Evolutionary conservation across 805 yeast genomes (phyloP).

Genomic region (Cyberlindnera japonica): DNA sequence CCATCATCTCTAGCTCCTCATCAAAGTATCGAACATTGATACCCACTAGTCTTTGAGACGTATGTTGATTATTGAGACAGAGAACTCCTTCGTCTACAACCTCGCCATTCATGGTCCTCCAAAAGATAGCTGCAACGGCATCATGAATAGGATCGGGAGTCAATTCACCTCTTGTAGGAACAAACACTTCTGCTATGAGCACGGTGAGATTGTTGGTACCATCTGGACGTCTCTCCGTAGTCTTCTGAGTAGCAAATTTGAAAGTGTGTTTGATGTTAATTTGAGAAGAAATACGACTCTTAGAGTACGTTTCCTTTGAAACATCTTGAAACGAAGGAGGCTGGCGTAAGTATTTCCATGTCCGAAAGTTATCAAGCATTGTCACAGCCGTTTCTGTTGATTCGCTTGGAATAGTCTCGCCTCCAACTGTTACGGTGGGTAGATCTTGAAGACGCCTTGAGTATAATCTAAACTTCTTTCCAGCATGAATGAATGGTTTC

Average conservation of each 20-base stretch:
- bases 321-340: constrained; percentile 46
- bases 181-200: constrained; percentile 68
- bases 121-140: constrained; percentile 55
- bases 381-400: neutral
- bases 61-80: constrained; percentile 28
- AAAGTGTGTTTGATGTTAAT: constrained; percentile 42
- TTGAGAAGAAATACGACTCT: constrained; percentile 40
- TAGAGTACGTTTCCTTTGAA: constrained; percentile 25
- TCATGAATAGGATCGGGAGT: constrained; percentile 68
- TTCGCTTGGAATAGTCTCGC: constrained; percentile 11
- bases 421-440: constrained; percentile 27
- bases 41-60: constrained; percentile 10
- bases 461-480: constrained; percentile 50
- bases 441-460: constrained; percentile 36
- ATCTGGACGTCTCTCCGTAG: constrained; percentile 34
- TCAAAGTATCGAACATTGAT: constrained; percentile 30
- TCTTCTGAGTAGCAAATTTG: constrained; percentile 36
- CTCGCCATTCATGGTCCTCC: constrained; percentile 51
- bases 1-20: constrained; percentile 58
- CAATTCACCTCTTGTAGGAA: constrained; percentile 44
- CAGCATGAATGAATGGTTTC: constrained; percentile 62
- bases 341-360: constrained; percentile 42
- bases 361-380: constrained; percentile 3
- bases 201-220: constrained; percentile 48
- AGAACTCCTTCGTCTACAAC: constrained; percentile 35